These are phyloP conservation scores for Nicotiana tomentosiformis DNA, from an alignment of 257 asterid species.

Conservation along the genomic window DNA sequence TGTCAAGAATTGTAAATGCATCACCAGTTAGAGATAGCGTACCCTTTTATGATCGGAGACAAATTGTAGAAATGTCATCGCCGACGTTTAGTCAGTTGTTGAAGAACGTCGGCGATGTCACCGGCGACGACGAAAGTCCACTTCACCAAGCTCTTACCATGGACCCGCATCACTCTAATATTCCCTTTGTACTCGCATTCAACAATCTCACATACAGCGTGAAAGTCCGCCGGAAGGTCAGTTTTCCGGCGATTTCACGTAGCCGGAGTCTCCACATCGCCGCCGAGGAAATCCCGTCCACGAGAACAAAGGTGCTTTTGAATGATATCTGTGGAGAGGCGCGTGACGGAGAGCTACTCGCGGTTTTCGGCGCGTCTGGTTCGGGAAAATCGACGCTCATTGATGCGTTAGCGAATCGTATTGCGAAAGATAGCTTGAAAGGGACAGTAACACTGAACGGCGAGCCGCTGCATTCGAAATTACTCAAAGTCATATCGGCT, in stretches of 20 bases:
- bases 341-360: constrained; percentile 39
- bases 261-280: background rate
- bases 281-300: constrained; percentile 17
- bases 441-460: constrained; percentile 40
- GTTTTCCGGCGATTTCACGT: background rate
- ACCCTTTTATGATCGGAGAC: constrained; percentile 18
- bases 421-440: constrained; percentile 34
- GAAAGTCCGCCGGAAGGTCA: constrained; percentile 23
- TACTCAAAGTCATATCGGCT: constrained; percentile 40
- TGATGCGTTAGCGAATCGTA: constrained; percentile 44
- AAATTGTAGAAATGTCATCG: constrained; percentile 18
- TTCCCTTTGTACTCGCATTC: constrained; percentile 61
- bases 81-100: constrained; percentile 47
- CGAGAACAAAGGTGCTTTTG: constrained; percentile 22
- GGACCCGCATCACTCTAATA: constrained; percentile 29
- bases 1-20: constrained; percentile 27
- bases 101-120: constrained; percentile 38
- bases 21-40: constrained; percentile 19
- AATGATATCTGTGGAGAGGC: constrained; percentile 47
- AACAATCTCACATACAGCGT: constrained; percentile 51
- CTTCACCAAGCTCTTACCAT: constrained; percentile 44
- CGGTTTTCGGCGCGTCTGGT: constrained; percentile 44
- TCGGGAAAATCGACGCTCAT: constrained; percentile 46
- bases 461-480: constrained; percentile 24
- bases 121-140: constrained; percentile 43